These are phyloP conservation scores for Dendrostoma leiphaemia DNA, from an alignment of 2,329 filamentous ascomycete species.

Conservation along the genomic window DNA sequence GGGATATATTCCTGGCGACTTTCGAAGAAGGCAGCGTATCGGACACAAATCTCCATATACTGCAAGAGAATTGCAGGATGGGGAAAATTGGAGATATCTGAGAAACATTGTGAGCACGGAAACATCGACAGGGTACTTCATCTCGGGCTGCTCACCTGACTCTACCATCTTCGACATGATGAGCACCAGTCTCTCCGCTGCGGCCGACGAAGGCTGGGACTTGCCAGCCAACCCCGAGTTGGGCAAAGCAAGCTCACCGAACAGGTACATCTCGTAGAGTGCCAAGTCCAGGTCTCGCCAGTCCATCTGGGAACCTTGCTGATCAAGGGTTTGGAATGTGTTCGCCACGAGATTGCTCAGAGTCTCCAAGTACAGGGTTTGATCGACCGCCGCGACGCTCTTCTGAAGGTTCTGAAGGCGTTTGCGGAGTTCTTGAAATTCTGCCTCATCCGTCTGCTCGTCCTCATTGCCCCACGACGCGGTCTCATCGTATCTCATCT, in stretches of 20 bases:
- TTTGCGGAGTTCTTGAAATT: constrained; percentile 93
- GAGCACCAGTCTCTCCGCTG: constrained; percentile 76
- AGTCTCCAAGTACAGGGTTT: constrained; percentile 82
- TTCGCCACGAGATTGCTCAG: constrained; percentile 84
- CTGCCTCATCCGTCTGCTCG: constrained; percentile 92
- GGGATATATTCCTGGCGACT: constrained; percentile 78
- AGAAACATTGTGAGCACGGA: constrained; percentile 13
- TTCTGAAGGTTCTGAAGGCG: constrained; percentile 88
- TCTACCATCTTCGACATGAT: constrained; percentile 98
- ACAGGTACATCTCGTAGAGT: constrained; percentile 90
- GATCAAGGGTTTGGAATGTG: constrained; percentile 78
- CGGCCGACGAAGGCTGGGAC: constrained; percentile 74
- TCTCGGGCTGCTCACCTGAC: constrained; percentile 63
- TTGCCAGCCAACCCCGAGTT: constrained; percentile 86
- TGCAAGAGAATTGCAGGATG: constrained; percentile 92
- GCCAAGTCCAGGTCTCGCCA: constrained; percentile 96
- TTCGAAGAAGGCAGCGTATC: constrained; percentile 92
- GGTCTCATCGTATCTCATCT: constrained; percentile 98
- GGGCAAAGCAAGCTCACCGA: constrained; percentile 89
- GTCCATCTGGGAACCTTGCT: constrained; percentile 72
- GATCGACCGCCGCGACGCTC: constrained; percentile 85
- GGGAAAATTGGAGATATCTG: constrained; percentile 79
- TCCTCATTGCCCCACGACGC: constrained; percentile 91
- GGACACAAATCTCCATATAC: constrained; percentile 98
- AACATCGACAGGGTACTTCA: too few relatives aligned